Evolutionary conservation across 176 grass and related monocot species (phyloP).

Genomic region (Lolium rigidum): DNA sequence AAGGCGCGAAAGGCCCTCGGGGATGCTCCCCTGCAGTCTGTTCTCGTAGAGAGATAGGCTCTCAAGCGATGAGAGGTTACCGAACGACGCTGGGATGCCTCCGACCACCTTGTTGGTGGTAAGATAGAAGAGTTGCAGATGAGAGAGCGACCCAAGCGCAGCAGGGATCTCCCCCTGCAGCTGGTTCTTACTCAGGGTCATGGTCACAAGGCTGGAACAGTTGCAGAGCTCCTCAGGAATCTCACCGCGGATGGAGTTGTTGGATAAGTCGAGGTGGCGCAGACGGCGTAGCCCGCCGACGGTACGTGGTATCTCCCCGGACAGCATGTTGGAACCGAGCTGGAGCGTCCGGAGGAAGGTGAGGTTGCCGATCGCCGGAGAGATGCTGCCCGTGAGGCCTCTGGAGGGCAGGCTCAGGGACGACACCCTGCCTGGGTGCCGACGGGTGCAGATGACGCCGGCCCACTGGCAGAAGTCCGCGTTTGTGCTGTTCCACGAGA

Average conservation of each 20-base stretch:
- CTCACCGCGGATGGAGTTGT: constrained; percentile 1
- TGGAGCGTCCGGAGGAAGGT: constrained; percentile 22
- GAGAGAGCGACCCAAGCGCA: neutral
- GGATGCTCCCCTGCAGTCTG: constrained; percentile 9
- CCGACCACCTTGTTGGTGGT: neutral
- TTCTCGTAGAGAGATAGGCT: neutral
- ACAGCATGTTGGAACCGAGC: neutral
- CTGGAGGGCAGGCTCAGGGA: neutral
- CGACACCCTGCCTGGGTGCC: constrained; percentile 22
- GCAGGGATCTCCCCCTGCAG: neutral
- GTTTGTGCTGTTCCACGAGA: constrained; percentile 29
- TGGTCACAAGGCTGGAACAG: constrained; percentile 26
- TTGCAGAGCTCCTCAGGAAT: constrained; percentile 4
- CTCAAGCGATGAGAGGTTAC: constrained; percentile 2
- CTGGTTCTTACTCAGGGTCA: neutral
- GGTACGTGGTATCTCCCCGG: neutral
- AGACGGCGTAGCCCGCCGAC: neutral
- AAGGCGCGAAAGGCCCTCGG: constrained; percentile 29
- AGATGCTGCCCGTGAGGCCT: constrained; percentile 1
- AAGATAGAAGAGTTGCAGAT: neutral
- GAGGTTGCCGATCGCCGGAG: constrained; percentile 31
- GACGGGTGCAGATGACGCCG: constrained; percentile 35
- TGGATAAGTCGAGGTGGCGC: fast-evolving
- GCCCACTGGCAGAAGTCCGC: constrained; percentile 30
- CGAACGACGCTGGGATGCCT: neutral